Evolutionary conservation across 2,329 filamentous ascomycete species (phyloP).

Genomic region (Boeremia lycopersici): DNA sequence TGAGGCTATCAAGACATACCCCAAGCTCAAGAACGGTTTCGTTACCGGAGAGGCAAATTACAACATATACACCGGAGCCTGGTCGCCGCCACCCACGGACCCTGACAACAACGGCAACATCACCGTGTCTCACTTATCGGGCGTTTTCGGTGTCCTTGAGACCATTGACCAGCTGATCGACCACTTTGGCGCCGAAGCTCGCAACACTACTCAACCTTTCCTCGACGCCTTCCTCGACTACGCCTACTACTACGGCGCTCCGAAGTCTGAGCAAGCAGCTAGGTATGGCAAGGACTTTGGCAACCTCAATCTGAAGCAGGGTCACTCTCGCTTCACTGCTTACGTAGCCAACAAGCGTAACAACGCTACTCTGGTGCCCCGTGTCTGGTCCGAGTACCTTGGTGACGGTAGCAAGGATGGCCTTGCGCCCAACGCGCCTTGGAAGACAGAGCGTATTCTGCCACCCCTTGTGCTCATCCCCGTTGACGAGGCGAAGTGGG

Average conservation of each 20-base stretch:
- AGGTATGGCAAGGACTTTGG: constrained; percentile 59
- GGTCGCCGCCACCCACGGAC: constrained; percentile 60
- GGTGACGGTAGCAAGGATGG: constrained; percentile 46
- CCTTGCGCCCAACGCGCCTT: constrained; percentile 52
- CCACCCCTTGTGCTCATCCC: constrained; percentile 55
- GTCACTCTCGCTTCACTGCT: constrained; percentile 64
- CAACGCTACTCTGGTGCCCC: constrained; percentile 56
- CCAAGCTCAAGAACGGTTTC: constrained; percentile 63
- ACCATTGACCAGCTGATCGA: constrained; percentile 62
- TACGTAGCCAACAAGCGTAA: constrained; percentile 55
- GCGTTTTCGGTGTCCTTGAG: constrained; percentile 65
- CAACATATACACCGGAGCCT: constrained; percentile 56
- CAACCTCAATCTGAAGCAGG: constrained; percentile 58
- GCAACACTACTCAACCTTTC: constrained; percentile 57
- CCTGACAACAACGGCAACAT: constrained; percentile 59
- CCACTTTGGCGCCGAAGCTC: constrained; percentile 47
- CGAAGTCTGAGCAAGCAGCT: constrained; percentile 56
- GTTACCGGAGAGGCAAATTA: constrained; percentile 63
- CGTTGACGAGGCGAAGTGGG: constrained; percentile 63
- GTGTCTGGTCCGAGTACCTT: constrained; percentile 63
- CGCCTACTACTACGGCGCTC: constrained; percentile 62
- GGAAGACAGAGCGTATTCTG: constrained; percentile 49
- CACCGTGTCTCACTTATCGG: constrained; percentile 61
- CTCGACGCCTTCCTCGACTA: constrained; percentile 64
- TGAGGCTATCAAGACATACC: constrained; percentile 58